These are phyloP conservation scores for Papiliotrema laurentii DNA, from an alignment of 1,284 basidiomycete genomes.

Conservation along the genomic window DNA sequence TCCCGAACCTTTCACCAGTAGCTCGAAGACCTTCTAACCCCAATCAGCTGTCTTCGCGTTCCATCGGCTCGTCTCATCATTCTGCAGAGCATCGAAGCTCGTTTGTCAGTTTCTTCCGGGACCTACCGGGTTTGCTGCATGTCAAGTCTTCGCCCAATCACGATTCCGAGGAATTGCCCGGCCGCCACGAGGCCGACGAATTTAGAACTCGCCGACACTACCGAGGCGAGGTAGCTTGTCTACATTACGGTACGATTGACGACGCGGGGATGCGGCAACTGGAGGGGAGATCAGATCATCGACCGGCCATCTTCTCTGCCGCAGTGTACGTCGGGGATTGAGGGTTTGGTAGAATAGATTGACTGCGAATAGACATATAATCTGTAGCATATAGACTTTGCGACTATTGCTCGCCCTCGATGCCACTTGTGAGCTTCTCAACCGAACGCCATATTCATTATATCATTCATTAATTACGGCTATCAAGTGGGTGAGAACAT, in stretches of 20 bases:
- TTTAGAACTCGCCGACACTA: conserved; percentile 14
- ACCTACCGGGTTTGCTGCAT: conserved; percentile 35
- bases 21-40: not conserved
- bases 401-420: no score
- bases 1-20: not conserved
- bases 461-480: no score
- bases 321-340: conserved; percentile 38
- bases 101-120: conserved; percentile 32
- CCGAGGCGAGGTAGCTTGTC: conserved; percentile 44
- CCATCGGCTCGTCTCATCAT: not conserved
- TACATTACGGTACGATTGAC: conserved; percentile 48
- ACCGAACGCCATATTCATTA: no score
- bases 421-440: no score
- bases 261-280: conserved; percentile 45
- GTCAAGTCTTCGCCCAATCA: not conserved
- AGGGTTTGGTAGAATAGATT: no score
- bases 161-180: not conserved
- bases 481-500: no score
- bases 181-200: not conserved
- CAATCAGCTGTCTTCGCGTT: not conserved
- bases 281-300: conserved; percentile 47
- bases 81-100: conserved; percentile 15
- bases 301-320: conserved; percentile 45
- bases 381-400: no score
- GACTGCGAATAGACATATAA: no score